These are phyloP conservation scores for Pestalotiopsis sp. DNA, from an alignment of 2,329 filamentous ascomycete species.

Conservation along the genomic window DNA sequence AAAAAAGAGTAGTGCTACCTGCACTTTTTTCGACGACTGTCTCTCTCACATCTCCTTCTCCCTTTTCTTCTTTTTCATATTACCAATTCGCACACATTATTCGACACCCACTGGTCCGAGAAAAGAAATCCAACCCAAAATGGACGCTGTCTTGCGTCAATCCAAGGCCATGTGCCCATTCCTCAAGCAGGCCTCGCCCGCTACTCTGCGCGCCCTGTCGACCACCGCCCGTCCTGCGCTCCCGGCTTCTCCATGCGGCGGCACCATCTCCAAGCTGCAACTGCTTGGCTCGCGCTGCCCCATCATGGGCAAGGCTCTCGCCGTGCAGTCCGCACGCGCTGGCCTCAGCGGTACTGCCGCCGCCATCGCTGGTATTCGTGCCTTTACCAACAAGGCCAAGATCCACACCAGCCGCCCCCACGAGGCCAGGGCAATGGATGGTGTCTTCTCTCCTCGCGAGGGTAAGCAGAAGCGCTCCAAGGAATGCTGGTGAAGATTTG, in stretches of 20 bases:
- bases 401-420: constrained; percentile 81
- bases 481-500: not conserved
- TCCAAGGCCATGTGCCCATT: constrained; percentile 98
- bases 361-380: constrained; percentile 52
- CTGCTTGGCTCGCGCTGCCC: constrained; percentile 93
- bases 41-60: not conserved
- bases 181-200: constrained; percentile 89
- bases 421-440: constrained; percentile 77
- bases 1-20: not conserved
- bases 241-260: constrained; percentile 75
- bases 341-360: constrained; percentile 43
- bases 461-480: constrained; percentile 38
- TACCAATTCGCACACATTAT: not conserved
- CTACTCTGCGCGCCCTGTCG: constrained; percentile 87
- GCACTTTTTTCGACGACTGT: not conserved
- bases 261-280: constrained; percentile 96
- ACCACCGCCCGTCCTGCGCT: constrained; percentile 62
- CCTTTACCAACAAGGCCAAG: constrained; percentile 64
- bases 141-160: constrained; percentile 95
- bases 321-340: constrained; percentile 73
- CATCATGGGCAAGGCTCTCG: constrained; percentile 97
- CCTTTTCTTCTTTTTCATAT: not conserved
- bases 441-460: constrained; percentile 50
- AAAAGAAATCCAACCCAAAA: constrained; percentile 43
- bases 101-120: not conserved